These are phyloP conservation scores for Boletus rubroflammeus DNA, from an alignment of 768 basidiomycete genomes.

Conservation along the genomic window DNA sequence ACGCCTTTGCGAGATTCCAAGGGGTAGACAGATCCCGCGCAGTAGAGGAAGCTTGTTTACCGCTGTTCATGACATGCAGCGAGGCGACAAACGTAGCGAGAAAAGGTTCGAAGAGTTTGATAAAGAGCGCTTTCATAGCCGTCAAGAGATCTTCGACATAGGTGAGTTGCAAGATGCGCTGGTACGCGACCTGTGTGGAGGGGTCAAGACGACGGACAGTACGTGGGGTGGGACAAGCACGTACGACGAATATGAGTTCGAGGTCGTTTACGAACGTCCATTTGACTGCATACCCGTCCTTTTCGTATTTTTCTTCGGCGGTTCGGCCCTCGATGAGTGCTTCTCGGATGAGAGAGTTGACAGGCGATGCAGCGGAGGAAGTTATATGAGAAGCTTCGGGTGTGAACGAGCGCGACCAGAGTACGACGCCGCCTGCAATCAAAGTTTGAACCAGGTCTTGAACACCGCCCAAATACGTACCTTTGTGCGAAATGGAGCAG, in stretches of 20 bases:
- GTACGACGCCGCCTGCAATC: constrained; percentile 75
- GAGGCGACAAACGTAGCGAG: constrained; percentile 81
- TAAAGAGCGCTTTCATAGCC: constrained; percentile 78
- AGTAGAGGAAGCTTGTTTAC: constrained; percentile 35
- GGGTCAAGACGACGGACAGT: background rate
- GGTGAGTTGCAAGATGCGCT: constrained; percentile 90
- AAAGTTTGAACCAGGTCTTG: constrained; percentile 3
- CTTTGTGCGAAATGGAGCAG: constrained; percentile 93
- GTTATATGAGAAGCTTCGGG: constrained; percentile 73
- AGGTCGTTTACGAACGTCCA: constrained; percentile 96
- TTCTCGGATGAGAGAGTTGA: constrained; percentile 85
- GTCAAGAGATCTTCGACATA: constrained; percentile 88
- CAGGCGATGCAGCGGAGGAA: constrained; percentile 71
- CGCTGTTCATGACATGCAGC: constrained; percentile 57
- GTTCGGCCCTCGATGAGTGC: constrained; percentile 89
- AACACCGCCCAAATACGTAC: constrained; percentile 35
- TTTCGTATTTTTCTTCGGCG: constrained; percentile 82
- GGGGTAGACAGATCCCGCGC: constrained; percentile 36
- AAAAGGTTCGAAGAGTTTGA: constrained; percentile 84
- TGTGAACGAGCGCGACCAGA: constrained; percentile 95
- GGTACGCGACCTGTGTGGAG: constrained; percentile 78
- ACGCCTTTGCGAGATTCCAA: constrained; percentile 69
- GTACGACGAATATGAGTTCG: constrained; percentile 93
- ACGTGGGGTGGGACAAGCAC: constrained; percentile 26
- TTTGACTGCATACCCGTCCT: constrained; percentile 89